Conservation (phyloP, 2,329 filamentous ascomycete species). For the Aureobasidium sp. region DNA sequence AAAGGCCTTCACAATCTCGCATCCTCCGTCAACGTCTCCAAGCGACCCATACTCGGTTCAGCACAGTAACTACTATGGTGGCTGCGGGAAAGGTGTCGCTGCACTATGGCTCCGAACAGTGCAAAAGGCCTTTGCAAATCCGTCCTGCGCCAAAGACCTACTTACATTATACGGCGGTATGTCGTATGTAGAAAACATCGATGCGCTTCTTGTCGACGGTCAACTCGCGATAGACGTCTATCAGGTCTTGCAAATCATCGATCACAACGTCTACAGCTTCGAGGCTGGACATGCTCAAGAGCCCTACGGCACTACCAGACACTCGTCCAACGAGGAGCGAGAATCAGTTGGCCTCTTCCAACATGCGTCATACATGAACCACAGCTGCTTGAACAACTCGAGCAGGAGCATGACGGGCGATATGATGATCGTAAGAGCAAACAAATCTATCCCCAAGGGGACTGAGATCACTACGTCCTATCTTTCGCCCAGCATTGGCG, state of each 20-base stretch:
- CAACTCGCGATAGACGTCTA: neutral
- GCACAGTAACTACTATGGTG: neutral
- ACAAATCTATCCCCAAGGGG: constrained; percentile 27
- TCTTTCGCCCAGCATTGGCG: neutral
- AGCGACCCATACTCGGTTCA: neutral
- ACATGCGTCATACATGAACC: constrained; percentile 35
- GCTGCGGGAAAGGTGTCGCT: neutral
- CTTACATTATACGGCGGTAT: neutral
- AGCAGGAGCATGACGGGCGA: constrained; percentile 33
- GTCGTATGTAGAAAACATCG: neutral
- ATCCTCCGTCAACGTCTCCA: neutral
- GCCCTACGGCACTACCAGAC: neutral
- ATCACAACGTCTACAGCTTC: neutral
- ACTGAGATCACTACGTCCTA: neutral
- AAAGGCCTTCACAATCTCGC: constrained; percentile 18
- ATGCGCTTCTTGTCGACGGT: neutral
- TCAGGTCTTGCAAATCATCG: neutral
- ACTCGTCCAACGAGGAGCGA: neutral
- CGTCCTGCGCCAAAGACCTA: neutral
- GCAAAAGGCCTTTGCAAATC: neutral
- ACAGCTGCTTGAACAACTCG: constrained; percentile 32
- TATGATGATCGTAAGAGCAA: constrained; percentile 34
- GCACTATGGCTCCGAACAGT: neutral
- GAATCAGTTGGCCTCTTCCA: constrained; percentile 27
- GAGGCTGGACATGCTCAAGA: neutral